Percentiles rank a stretch among this genome's conserved stretches.
Conservation (phyloP, 306 rosid genomes). For the Lathyrus sativus region DNA sequence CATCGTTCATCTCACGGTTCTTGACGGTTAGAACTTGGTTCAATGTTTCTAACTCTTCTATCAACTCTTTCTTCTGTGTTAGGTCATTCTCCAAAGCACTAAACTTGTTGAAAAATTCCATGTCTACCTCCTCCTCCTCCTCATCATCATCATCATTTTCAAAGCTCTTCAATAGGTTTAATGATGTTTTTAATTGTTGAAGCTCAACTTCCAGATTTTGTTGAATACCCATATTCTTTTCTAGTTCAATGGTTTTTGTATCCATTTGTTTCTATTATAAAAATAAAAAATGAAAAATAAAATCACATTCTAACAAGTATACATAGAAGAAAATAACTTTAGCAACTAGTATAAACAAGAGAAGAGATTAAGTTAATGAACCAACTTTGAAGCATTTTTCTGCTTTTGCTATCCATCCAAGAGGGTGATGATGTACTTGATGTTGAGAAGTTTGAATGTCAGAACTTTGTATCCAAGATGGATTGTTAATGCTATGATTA, state of each 20-base stretch:
- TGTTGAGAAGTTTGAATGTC: background rate
- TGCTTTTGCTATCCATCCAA: background rate
- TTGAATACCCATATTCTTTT: slow-evolving; percentile 66
- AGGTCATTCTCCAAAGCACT: slow-evolving; percentile 54
- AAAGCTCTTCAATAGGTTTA: slow-evolving; percentile 73
- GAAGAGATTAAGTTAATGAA: too few species aligned
- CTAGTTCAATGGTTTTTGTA: slow-evolving; percentile 60
- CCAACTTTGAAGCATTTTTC: slow-evolving; percentile 22
- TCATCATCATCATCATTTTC: slow-evolving; percentile 46
- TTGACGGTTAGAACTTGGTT: slow-evolving; percentile 51
- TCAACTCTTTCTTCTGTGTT: slow-evolving; percentile 8
- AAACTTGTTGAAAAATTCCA: slow-evolving; percentile 63
- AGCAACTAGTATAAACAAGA: too few species aligned
- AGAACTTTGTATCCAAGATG: too few species aligned
- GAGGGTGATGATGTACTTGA: background rate
- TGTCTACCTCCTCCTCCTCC: too few species aligned
- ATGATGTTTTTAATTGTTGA: slow-evolving; percentile 60
- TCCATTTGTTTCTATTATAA: slow-evolving; percentile 49
- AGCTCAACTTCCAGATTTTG: slow-evolving; percentile 83
- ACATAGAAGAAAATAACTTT: too few species aligned
- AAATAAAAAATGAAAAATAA: too few species aligned
- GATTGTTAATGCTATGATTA: too few species aligned
- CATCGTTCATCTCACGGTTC: slow-evolving; percentile 78
- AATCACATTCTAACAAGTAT: too few species aligned
- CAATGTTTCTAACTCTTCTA: too few species aligned